Conservation (phyloP, 108 stramenopile species). For the Chaetoceros muelleri region DNA sequence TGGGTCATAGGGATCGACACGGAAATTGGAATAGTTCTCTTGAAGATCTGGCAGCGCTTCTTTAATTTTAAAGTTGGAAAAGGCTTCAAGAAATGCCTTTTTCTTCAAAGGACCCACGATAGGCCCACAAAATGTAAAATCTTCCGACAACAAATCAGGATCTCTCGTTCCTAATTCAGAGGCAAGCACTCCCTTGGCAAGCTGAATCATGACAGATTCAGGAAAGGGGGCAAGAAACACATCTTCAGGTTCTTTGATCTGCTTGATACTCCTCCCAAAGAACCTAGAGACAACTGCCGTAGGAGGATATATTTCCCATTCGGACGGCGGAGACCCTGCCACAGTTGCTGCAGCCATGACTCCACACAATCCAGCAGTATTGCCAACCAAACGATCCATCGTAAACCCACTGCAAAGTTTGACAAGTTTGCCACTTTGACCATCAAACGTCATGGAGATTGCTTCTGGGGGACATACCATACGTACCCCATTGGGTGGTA, state of each 20-base stretch:
- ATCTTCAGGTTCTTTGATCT: slow-evolving; percentile 12
- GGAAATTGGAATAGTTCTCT: slow-evolving; percentile 26
- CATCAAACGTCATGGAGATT: slow-evolving; percentile 34
- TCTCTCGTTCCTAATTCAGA: slow-evolving; percentile 29
- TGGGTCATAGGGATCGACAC: slow-evolving; percentile 58
- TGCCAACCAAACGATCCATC: slow-evolving; percentile 47
- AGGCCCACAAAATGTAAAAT: slow-evolving; percentile 31
- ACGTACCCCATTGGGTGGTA: slow-evolving; percentile 27
- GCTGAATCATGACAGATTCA: slow-evolving; percentile 45
- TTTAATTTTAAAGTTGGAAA: slow-evolving; percentile 19
- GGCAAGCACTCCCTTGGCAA: slow-evolving; percentile 42
- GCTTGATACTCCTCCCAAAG: slow-evolving; percentile 16
- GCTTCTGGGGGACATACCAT: slow-evolving; percentile 48
- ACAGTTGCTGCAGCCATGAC: slow-evolving; percentile 31
- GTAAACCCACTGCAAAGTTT: slow-evolving; percentile 44
- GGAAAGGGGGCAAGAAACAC: slow-evolving; percentile 41
- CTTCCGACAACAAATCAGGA: slow-evolving; percentile 22
- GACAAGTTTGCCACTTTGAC: slow-evolving; percentile 18
- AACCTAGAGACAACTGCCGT: slow-evolving; percentile 12
- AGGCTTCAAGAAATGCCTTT: slow-evolving; percentile 21
- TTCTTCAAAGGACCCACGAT: slow-evolving; percentile 25
- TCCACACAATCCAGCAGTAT: slow-evolving; percentile 41
- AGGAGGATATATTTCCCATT: slow-evolving; percentile 23
- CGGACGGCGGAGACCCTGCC: slow-evolving; percentile 23
- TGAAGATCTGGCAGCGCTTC: slow-evolving; percentile 28